Evolutionary conservation across 2,329 filamentous ascomycete species (phyloP).

Genomic region (Fusarium verticillioides): DNA sequence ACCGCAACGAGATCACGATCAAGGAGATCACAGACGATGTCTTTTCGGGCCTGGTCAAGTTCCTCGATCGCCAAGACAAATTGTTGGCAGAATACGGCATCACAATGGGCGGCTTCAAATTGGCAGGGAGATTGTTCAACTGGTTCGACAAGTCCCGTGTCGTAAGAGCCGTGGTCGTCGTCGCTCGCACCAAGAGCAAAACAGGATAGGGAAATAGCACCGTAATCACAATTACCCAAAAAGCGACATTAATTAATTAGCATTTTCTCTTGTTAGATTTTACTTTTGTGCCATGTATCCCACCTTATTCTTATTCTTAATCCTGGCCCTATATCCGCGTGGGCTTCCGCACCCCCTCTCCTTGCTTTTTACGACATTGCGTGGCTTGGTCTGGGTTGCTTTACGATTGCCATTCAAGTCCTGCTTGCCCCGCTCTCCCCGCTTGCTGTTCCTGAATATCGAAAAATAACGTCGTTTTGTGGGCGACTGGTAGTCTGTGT

Average conservation of each 20-base stretch:
- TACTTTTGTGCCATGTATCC: background rate
- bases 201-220: constrained; percentile 11
- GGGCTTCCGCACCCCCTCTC: background rate
- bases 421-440: background rate
- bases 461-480: constrained; percentile 2
- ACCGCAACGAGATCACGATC: constrained; percentile 53
- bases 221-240: background rate
- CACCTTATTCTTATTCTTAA: background rate
- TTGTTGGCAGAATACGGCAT: constrained; percentile 51
- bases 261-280: background rate
- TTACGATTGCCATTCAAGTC: background rate
- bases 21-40: constrained; percentile 64
- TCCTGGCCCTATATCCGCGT: constrained; percentile 25
- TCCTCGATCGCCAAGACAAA: constrained; percentile 52
- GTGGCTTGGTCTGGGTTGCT: background rate
- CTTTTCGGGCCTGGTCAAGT: constrained; percentile 60
- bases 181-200: constrained; percentile 44
- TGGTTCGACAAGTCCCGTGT: constrained; percentile 52
- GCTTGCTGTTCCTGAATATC: constrained; percentile 1
- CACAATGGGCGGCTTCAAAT: constrained; percentile 50
- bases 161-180: constrained; percentile 51
- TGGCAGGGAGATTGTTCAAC: constrained; percentile 52
- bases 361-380: background rate
- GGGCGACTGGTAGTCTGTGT: background rate
- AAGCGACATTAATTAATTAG: background rate